Evolutionary conservation across 257 asterid genomes (phyloP).

Genomic region (Lantana camara): DNA sequence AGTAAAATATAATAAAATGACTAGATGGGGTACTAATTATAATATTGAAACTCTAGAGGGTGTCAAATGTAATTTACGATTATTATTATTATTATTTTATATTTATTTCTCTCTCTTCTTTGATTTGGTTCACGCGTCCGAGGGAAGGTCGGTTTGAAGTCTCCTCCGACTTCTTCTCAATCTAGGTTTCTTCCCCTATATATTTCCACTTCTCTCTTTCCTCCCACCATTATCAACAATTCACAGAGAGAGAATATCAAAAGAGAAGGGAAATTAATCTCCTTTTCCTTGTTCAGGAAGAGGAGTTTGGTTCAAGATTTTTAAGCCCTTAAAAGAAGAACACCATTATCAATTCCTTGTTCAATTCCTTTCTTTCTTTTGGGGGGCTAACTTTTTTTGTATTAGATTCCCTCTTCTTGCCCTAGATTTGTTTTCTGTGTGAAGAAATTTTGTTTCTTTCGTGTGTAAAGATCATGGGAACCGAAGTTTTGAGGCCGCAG

Average conservation of each 20-base stretch:
- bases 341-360: background rate
- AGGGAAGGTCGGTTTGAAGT: slow-evolving; percentile 36
- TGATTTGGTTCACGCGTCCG: slow-evolving; percentile 35
- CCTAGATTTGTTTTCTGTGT: slow-evolving; percentile 19
- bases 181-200: slow-evolving; percentile 20
- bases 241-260: background rate
- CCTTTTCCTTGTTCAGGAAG: slow-evolving; percentile 34
- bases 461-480: slow-evolving; percentile 39
- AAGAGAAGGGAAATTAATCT: slow-evolving; percentile 14
- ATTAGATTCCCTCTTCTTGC: slow-evolving; percentile 7
- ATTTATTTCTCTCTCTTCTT: slow-evolving; percentile 17
- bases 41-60: too few relatives aligned
- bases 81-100: too few relatives aligned
- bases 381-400: background rate
- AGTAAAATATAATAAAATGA: too few relatives aligned
- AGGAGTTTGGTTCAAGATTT: slow-evolving; percentile 32
- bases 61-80: too few relatives aligned
- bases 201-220: background rate
- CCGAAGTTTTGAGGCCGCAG: slow-evolving; percentile 49
- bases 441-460: too few relatives aligned
- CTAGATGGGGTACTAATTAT: too few relatives aligned
- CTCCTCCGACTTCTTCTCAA: slow-evolving; percentile 2
- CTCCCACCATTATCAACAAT: background rate
- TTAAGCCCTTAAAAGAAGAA: background rate
- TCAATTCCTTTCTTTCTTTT: slow-evolving; percentile 1